These are phyloP conservation scores for Stylosanthes scabra DNA, from an alignment of 331 rosid genomes.

Conservation along the genomic window DNA sequence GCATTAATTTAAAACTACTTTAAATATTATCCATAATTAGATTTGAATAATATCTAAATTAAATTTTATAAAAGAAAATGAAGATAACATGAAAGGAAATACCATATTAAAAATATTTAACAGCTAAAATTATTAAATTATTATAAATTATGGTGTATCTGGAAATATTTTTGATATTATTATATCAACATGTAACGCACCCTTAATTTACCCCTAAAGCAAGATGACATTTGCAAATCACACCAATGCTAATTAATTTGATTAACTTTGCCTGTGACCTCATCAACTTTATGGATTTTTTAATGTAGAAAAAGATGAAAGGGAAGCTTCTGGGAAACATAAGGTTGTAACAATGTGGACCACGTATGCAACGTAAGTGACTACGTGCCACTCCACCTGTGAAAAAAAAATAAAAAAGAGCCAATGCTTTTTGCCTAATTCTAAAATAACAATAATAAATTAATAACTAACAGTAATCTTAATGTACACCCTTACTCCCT, in stretches of 20 bases:
- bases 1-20: too few relatives aligned
- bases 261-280: constrained; percentile 52
- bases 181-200: too few relatives aligned
- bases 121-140: too few relatives aligned
- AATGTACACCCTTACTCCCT: too few relatives aligned
- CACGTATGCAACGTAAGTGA: constrained; percentile 22
- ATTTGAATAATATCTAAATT: too few relatives aligned
- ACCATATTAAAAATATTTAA: too few relatives aligned
- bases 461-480: too few relatives aligned
- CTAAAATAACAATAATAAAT: background rate
- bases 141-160: too few relatives aligned
- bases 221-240: constrained; percentile 54
- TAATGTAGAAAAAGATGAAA: background rate
- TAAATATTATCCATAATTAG: too few relatives aligned
- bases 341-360: constrained; percentile 38
- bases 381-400: constrained; percentile 21
- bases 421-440: constrained; percentile 30
- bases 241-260: constrained; percentile 37
- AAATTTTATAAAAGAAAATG: too few relatives aligned
- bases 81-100: too few relatives aligned
- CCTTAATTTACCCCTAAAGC: constrained; percentile 13
- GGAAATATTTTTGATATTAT: too few relatives aligned
- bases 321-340: constrained; percentile 44
- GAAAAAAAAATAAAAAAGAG: constrained; percentile 17
- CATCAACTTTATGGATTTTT: constrained; percentile 42